These are phyloP conservation scores for Hyaloscypha hepaticicola DNA, from an alignment of 495 filamentous ascomycete genomes.

Conservation along the genomic window DNA sequence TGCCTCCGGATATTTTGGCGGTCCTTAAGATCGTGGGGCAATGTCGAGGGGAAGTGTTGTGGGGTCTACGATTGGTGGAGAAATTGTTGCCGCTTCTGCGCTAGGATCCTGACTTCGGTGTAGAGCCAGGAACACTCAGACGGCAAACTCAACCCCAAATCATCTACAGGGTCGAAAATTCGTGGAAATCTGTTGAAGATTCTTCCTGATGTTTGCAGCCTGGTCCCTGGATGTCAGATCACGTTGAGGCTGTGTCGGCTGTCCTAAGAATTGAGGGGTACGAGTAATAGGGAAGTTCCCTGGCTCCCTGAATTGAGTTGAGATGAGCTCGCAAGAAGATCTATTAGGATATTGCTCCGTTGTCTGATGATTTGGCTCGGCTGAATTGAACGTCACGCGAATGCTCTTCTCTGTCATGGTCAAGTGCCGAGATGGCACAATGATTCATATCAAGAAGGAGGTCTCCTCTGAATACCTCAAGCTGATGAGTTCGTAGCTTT, in stretches of 20 bases:
- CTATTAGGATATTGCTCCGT: neutral
- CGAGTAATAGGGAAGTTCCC: neutral
- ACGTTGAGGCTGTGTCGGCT: neutral
- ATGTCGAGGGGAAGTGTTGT: neutral
- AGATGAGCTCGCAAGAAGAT: neutral
- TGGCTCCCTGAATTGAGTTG: neutral
- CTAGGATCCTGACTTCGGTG: neutral
- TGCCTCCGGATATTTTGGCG: neutral
- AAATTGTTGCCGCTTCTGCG: conserved; percentile 1
- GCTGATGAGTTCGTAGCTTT: too few relatives aligned
- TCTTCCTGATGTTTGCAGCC: neutral
- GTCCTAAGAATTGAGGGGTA: neutral
- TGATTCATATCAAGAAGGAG: too few relatives aligned
- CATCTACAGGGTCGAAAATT: neutral
- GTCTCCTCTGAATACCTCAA: too few relatives aligned
- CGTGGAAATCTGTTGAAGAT: conserved; percentile 4
- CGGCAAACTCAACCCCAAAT: neutral
- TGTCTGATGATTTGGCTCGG: neutral
- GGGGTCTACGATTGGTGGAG: conserved; percentile 8
- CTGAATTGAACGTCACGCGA: neutral
- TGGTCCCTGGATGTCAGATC: neutral
- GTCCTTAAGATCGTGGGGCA: neutral
- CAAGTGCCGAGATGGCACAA: too few relatives aligned
- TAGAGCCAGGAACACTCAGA: neutral
- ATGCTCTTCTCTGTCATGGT: too few relatives aligned